phyloP scores from a whole-genome alignment of 352 stramenopile genomes.

The Phytophthora citrophthora region DNA sequence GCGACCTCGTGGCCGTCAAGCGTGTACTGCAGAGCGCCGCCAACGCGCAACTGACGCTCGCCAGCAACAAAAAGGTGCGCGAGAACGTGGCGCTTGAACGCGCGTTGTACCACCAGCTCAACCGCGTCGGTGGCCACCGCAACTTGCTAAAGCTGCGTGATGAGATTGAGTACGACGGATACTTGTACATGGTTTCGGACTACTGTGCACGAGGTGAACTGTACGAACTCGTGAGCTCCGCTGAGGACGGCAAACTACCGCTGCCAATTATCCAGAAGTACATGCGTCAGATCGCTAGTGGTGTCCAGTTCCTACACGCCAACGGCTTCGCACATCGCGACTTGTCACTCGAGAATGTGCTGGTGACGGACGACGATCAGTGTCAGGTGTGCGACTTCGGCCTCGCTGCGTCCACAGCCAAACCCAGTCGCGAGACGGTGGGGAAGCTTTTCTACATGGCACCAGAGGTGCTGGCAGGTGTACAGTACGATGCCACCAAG shows the following conservation, averaged over 20 bases:
- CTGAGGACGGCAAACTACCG: slow-evolving; percentile 55
- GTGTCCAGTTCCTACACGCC: slow-evolving; percentile 78
- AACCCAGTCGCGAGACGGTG: slow-evolving; percentile 58
- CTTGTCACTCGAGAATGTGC: slow-evolving; percentile 86
- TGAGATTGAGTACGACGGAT: slow-evolving; percentile 82
- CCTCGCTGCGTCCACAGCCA: slow-evolving; percentile 57
- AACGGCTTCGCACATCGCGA: slow-evolving; percentile 84
- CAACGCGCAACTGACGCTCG: slow-evolving; percentile 60
- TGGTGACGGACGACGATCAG: slow-evolving; percentile 71
- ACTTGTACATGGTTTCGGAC: slow-evolving; percentile 82
- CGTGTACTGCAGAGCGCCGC: slow-evolving; percentile 75
- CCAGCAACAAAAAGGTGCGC: slow-evolving; percentile 74
- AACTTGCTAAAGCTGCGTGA: slow-evolving; percentile 75
- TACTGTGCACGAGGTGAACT: slow-evolving; percentile 77
- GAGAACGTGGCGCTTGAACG: slow-evolving; percentile 85
- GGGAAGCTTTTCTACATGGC: slow-evolving; percentile 91
- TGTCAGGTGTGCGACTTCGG: slow-evolving; percentile 88
- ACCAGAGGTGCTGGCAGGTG: slow-evolving; percentile 72
- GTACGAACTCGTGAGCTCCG: slow-evolving; percentile 79
- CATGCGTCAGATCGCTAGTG: slow-evolving; percentile 68
- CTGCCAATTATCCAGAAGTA: slow-evolving; percentile 53
- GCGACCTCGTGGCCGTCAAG: slow-evolving; percentile 79
- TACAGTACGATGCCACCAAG: slow-evolving; percentile 74
- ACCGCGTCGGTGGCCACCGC: slow-evolving; percentile 59
- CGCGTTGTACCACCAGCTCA: slow-evolving; percentile 71